Conservation (phyloP, 2,329 filamentous ascomycete genomes). For the Sclerotinia subarctica region DNA sequence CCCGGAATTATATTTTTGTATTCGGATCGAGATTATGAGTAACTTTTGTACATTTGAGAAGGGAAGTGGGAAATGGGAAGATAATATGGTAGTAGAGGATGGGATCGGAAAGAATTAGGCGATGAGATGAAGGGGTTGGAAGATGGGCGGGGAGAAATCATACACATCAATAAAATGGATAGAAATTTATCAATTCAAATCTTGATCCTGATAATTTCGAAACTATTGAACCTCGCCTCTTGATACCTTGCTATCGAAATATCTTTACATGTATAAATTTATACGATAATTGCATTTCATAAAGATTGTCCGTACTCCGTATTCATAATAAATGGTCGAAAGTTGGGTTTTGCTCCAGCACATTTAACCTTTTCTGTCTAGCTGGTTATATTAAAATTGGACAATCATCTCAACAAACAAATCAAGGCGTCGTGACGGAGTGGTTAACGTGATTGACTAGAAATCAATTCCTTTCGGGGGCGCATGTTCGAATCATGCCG, state of each 20-base stretch:
- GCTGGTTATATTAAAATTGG: too few species aligned
- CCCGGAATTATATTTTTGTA: not conserved
- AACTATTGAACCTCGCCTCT: too few species aligned
- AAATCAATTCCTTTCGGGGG: conserved; percentile 15
- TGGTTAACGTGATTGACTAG: conserved; percentile 15
- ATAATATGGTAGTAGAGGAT: not conserved
- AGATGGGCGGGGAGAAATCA: not conserved
- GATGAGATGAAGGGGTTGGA: not conserved
- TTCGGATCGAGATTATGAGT: not conserved
- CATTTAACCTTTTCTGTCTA: too few species aligned
- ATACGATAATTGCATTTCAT: too few species aligned
- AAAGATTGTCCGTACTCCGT: too few species aligned
- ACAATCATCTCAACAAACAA: not conserved
- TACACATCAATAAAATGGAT: too few species aligned
- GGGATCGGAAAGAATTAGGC: not conserved
- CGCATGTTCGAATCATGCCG: conserved; percentile 19
- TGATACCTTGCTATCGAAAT: too few species aligned
- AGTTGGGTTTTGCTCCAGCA: too few species aligned
- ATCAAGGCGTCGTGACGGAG: conserved; percentile 7
- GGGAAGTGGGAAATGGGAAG: not conserved
- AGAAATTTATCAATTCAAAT: too few species aligned
- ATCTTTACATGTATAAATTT: too few species aligned
- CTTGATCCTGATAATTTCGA: too few species aligned
- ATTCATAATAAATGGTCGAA: too few species aligned
- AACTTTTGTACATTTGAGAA: not conserved